Evolutionary conservation across 208 protist species (phyloP).

Genomic region (Zelonia costaricensis): DNA sequence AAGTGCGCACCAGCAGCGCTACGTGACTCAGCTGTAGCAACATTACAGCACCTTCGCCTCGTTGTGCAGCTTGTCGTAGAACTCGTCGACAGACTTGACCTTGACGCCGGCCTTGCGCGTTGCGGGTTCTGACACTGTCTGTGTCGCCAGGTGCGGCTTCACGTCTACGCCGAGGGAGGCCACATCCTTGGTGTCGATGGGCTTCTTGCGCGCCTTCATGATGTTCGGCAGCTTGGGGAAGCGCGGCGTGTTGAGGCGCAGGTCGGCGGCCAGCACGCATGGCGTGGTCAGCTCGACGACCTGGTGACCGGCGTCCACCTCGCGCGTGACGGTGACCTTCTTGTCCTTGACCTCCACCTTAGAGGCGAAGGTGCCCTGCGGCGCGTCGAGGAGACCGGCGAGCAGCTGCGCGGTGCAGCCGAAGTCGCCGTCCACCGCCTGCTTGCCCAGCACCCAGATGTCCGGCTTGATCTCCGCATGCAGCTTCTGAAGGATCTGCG

Average conservation of each 20-base stretch:
- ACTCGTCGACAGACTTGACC: slow-evolving; percentile 90
- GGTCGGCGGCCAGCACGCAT: slow-evolving; percentile 88
- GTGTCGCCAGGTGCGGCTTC: slow-evolving; percentile 56
- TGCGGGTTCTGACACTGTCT: slow-evolving; percentile 82
- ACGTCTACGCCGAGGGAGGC: slow-evolving; percentile 85
- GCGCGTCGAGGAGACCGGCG: slow-evolving; percentile 90
- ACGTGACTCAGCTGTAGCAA: no score
- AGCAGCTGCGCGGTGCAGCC: slow-evolving; percentile 96
- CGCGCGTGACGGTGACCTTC: slow-evolving; percentile 90
- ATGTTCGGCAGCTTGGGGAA: slow-evolving; percentile 98
- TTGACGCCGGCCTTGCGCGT: slow-evolving; percentile 86
- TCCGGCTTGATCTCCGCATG: slow-evolving; percentile 87
- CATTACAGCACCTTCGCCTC: slow-evolving; percentile 92
- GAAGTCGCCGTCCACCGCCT: slow-evolving; percentile 96
- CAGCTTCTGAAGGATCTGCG: slow-evolving; percentile 93
- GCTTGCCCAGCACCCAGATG: slow-evolving; percentile 94
- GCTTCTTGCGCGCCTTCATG: slow-evolving; percentile 98
- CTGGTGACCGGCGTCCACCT: slow-evolving; percentile 96
- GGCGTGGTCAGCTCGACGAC: slow-evolving; percentile 85
- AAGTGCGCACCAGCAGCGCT: no score
- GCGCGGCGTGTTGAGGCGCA: slow-evolving; percentile 95
- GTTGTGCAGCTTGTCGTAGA: slow-evolving; percentile 92
- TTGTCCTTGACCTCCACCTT: slow-evolving; percentile 75
- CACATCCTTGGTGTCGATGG: slow-evolving; percentile 81
- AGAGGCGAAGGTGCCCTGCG: slow-evolving; percentile 96